phyloP scores from a whole-genome alignment of 2,329 filamentous ascomycete species.

The Lasiodiplodia gonubiensis region DNA sequence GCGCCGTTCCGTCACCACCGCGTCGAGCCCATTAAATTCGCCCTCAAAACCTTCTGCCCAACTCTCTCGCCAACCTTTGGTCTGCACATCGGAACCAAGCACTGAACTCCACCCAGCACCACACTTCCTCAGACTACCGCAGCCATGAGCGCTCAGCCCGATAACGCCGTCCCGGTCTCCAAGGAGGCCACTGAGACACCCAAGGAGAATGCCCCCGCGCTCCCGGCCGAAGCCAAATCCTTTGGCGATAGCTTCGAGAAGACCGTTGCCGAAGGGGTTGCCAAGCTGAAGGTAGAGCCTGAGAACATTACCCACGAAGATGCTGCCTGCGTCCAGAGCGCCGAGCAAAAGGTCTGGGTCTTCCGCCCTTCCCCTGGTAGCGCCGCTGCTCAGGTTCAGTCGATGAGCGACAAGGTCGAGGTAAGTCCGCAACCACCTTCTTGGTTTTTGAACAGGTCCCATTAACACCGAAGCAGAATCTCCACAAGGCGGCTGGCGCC shows the following conservation, averaged over 20 bases:
- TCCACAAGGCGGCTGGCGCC: neutral
- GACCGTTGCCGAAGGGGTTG: neutral
- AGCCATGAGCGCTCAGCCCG: constrained; percentile 7
- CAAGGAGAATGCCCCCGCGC: neutral
- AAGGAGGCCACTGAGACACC: neutral
- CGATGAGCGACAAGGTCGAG: constrained; percentile 24
- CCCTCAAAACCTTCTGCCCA: no score
- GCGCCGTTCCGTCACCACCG: neutral
- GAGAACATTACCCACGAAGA: constrained; percentile 41
- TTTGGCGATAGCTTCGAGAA: constrained; percentile 1
- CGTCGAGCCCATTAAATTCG: neutral
- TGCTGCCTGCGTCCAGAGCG: constrained; percentile 36
- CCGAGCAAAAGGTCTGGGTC: constrained; percentile 7
- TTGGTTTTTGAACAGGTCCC: no score
- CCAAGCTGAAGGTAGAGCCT: constrained; percentile 37
- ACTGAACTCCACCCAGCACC: neutral
- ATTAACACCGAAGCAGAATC: constrained; percentile 9
- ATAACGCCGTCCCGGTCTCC: neutral
- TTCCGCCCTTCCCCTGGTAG: constrained; percentile 11
- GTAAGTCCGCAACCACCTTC: constrained; percentile 12
- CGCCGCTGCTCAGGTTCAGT: constrained; percentile 17
- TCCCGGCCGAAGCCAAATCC: neutral
- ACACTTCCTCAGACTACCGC: constrained; percentile 2
- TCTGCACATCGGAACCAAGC: no score
- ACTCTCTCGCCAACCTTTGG: neutral